Conservation (phyloP, 768 basidiomycete species). For the Lentinula guzmanii region DNA sequence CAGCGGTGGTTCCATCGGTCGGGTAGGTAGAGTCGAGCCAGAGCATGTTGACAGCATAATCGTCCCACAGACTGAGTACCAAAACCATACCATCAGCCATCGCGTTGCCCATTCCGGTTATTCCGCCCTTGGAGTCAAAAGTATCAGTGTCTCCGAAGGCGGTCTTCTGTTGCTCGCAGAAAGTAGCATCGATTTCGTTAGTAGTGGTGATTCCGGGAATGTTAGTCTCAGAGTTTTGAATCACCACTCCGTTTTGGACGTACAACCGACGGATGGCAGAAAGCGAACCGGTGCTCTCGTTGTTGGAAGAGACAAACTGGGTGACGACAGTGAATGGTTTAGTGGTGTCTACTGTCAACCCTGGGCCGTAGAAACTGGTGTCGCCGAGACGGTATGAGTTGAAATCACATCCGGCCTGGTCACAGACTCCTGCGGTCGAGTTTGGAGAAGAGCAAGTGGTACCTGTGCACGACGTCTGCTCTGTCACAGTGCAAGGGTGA, state of each 20-base stretch:
- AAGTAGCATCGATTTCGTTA: constrained; percentile 33
- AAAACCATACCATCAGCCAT: constrained; percentile 26
- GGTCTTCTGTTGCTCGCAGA: constrained; percentile 26
- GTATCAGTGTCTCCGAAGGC: constrained; percentile 31
- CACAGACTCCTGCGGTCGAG: constrained; percentile 28
- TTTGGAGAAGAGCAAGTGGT: constrained; percentile 20
- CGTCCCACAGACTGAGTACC: constrained; percentile 42
- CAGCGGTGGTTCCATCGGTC: constrained; percentile 26
- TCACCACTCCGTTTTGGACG: constrained; percentile 37
- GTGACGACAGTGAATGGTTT: constrained; percentile 36
- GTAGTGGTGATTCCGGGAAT: constrained; percentile 24
- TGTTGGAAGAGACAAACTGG: constrained; percentile 36
- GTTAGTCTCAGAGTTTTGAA: constrained; percentile 31
- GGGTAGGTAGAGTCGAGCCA: constrained; percentile 54
- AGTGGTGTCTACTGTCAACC: constrained; percentile 31
- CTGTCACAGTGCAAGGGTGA: constrained; percentile 31
- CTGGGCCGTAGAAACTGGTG: constrained; percentile 29
- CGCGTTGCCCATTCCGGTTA: constrained; percentile 16
- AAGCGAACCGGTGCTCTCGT: constrained; percentile 30
- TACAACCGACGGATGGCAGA: constrained; percentile 38
- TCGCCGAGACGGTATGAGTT: constrained; percentile 42
- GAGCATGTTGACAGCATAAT: constrained; percentile 48
- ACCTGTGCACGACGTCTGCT: constrained; percentile 30
- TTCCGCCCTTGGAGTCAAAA: constrained; percentile 26
- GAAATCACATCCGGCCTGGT: constrained; percentile 40